Percentiles rank a stretch among this genome's conserved stretches.
Evolutionary conservation across 2,329 filamentous ascomycete genomes (phyloP).

Genomic region (Huntiella bhutanensis): DNA sequence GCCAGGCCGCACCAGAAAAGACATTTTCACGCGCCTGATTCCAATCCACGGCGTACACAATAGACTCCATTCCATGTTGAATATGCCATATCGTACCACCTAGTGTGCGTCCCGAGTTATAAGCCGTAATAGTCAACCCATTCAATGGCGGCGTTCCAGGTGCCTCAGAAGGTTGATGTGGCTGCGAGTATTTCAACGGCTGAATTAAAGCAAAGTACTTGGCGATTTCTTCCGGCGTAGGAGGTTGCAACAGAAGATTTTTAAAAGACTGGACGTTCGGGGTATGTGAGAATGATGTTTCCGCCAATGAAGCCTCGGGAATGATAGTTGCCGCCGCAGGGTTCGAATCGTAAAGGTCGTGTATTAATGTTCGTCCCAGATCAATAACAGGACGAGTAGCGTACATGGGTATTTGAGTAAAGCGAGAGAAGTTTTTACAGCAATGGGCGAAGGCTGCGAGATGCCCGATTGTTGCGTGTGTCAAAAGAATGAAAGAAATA

Average conservation of each 20-base stretch:
- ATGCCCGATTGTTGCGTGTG: constrained; percentile 80
- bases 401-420: constrained; percentile 83
- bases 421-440: constrained; percentile 88
- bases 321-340: constrained; percentile 76
- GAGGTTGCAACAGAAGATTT: constrained; percentile 46
- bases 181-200: constrained; percentile 89
- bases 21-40: constrained; percentile 95
- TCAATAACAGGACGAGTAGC: constrained; percentile 87
- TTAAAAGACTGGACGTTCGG: constrained; percentile 19
- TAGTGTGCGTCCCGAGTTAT: constrained; percentile 87
- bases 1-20: constrained; percentile 80
- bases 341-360: constrained; percentile 81
- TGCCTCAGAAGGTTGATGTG: constrained; percentile 72
- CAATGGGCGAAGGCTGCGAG: constrained; percentile 88
- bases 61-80: constrained; percentile 86
- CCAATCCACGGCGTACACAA: constrained; percentile 96
- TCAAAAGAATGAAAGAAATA: constrained; percentile 79
- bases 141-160: constrained; percentile 78
- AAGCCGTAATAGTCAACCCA: constrained; percentile 84
- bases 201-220: constrained; percentile 82
- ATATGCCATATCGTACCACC: constrained; percentile 99
- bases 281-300: constrained; percentile 9
- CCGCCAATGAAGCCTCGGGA: constrained; percentile 51
- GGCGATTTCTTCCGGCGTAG: constrained; percentile 73
- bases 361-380: constrained; percentile 72